Conservation (phyloP, 2,329 filamentous ascomycete species). For the Ascochyta fabae region DNA sequence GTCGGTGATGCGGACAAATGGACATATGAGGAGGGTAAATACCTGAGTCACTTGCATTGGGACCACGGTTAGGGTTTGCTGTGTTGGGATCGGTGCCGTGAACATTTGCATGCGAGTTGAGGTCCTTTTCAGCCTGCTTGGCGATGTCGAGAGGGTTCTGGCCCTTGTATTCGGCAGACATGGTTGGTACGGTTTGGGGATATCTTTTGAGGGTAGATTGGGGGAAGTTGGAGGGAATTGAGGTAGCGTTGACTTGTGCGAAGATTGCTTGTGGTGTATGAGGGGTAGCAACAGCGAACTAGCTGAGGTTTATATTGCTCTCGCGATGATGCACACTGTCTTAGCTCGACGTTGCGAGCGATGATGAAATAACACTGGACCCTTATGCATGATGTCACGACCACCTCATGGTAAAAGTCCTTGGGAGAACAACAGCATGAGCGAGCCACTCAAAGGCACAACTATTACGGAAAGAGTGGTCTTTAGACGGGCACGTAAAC, state of each 20-base stretch:
- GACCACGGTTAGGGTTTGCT: constrained; percentile 6
- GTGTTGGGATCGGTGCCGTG: constrained; percentile 40
- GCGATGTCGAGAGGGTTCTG: constrained; percentile 54
- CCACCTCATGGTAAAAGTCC: constrained; percentile 11
- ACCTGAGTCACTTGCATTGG: constrained; percentile 48
- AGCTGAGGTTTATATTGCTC: constrained; percentile 8
- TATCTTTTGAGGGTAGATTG: neutral
- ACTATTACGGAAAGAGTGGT: neutral
- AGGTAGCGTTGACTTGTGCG: neutral
- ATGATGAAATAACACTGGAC: constrained; percentile 17
- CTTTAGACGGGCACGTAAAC: neutral
- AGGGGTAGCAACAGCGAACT: neutral
- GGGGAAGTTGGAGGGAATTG: neutral
- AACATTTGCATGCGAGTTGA: constrained; percentile 53
- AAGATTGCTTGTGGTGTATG: neutral
- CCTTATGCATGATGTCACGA: constrained; percentile 19
- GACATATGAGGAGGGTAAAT: constrained; percentile 18
- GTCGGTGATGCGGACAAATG: neutral
- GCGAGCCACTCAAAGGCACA: neutral
- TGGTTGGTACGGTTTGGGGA: constrained; percentile 28
- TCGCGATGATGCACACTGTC: constrained; percentile 7
- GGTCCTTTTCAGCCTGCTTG: constrained; percentile 56
- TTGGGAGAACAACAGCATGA: neutral
- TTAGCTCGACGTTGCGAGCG: neutral
- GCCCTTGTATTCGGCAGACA: constrained; percentile 53